Base-by-base conservation (phyloP, 176 grass and related monocot species). In the Zoysia japonica region DNA sequence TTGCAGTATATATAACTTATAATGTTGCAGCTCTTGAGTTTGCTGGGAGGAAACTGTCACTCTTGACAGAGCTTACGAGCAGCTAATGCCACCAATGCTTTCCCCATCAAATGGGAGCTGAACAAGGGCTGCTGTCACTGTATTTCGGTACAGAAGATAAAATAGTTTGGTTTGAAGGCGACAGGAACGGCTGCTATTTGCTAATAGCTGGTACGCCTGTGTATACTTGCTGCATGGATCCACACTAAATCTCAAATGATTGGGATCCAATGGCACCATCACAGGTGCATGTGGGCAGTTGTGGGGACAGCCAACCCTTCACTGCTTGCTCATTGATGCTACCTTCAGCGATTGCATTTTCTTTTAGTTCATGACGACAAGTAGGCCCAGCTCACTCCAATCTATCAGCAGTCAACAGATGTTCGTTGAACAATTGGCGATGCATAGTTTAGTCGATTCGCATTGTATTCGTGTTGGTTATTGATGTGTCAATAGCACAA, bases 181-280 rank as follows among this genome's bases (percentile, higher is more conserved):
- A 89, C 87, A 85, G 69, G 78, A 70, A 78, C 71, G 78, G 47
- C 79, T 77, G 28, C 73, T 62, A 68, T 43, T 74, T 68, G 78
- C 78, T 86, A 82, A 83, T 82, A 82, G 87, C 68, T 72, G 28
- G 28, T 28, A 82, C 20, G 59, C 72, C 73, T 42, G 36, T 89
- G 87, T 63, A 61, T 68, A 74, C 61, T 54, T 82, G 73, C 68
- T 78, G 16, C 74, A 78, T 86, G 83, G 87, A 86, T 85, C 45
- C 73, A 82, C 42, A 77, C 67, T 89, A 67, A 85, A 72, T 85
- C 73, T 82, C 78, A 68, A 89, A 82, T 86, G 60, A 85, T 86
- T 86, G 52, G 52, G 61, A 57, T 78, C 87, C 87, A 89, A 86
- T 86, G 87, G 82, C 78, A 78, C 67, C 87, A 85, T 89, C 78